Base-by-base conservation (phyloP, 192 early-diverging fungal species). In the Rhizophlyctis rosea region DNA sequence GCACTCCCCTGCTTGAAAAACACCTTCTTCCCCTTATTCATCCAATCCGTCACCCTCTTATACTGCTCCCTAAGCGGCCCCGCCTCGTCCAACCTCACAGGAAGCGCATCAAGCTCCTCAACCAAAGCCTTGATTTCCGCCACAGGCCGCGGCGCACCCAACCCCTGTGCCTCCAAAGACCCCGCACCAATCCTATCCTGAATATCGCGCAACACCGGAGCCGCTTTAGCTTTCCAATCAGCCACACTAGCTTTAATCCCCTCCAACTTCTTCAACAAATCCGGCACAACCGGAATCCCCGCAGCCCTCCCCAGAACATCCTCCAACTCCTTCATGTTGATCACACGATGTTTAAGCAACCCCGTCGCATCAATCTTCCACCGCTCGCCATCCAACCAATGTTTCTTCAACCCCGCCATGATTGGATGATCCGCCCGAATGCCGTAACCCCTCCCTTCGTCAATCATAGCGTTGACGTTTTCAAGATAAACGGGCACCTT, bases 21-120 rank as follows among this genome's bases (percentile, higher is more conserved):
- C n/a, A n/a, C n/a, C n/a, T n/a, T n/a, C n/a, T n/a, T n/a, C n/a
- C n/a, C n/a, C n/a, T n/a, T n/a, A n/a, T n/a, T n/a, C n/a, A 47
- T 50, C 70, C 70, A 76, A 16, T 70, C 67, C n/a, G 36, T 65
- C 3, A 59, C 61, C 33, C 66, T 68, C 32, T 68, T 51, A 0
- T 67, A 35, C 29, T 63, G 59, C 4, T 57, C 39, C 16, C 54
- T 28, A 1, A 76, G 25, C 35, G 31, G 33, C 3, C 53, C 21
- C 11, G 65, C 4, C 34, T 73, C 69, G 21, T 67, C 70, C 16
- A 70, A 49, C 24, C 48, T 18, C 5, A 74, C 57, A 5, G 71
- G 69, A 25, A 65, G 4, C 25, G 50, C 27, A 9, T 57, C 56
- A 0, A 65, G 32, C 21, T 67, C 54, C 4, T 44, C 7, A 5